Conservation (phyloP, 2,329 filamentous ascomycete species). For the Pseudofabraea citricarpa region DNA sequence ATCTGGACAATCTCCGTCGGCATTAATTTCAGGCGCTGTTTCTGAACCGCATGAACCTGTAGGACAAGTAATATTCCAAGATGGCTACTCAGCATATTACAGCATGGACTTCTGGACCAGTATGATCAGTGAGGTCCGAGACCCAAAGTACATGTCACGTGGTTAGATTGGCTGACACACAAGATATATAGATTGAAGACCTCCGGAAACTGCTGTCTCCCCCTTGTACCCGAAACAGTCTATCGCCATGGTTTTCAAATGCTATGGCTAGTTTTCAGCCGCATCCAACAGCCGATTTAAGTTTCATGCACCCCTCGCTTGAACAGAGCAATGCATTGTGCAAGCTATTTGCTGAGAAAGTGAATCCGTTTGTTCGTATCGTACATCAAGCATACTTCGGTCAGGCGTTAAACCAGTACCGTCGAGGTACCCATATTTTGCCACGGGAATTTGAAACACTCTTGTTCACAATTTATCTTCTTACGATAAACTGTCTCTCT, state of each 20-base stretch:
- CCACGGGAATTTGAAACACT: conserved; percentile 54
- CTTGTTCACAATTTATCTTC: conserved; percentile 60
- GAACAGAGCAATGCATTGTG: conserved; percentile 46
- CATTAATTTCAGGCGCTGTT: background rate
- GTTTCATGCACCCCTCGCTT: conserved; percentile 9
- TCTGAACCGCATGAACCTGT: conserved; percentile 3
- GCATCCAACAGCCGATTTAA: background rate
- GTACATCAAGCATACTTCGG: conserved; percentile 62
- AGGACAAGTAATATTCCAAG: conserved; percentile 16
- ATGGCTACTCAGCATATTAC: conserved; percentile 14
- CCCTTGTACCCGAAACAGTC: background rate
- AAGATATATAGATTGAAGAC: conserved; percentile 14
- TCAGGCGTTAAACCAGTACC: conserved; percentile 55
- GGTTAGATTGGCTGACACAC: background rate
- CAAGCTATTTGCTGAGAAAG: conserved; percentile 66
- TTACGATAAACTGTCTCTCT: conserved; percentile 52
- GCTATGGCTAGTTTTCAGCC: conserved; percentile 3
- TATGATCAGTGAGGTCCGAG: conserved; percentile 13
- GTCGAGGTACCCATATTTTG: conserved; percentile 33
- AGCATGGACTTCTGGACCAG: conserved; percentile 16
- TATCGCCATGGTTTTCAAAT: conserved; percentile 9
- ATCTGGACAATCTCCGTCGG: background rate
- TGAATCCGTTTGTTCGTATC: conserved; percentile 64
- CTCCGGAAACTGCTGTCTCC: conserved; percentile 11
- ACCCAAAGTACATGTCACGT: background rate